These are phyloP conservation scores for Irineochytrium annulatum DNA, from an alignment of 192 early-diverging fungal species.

Conservation along the genomic window DNA sequence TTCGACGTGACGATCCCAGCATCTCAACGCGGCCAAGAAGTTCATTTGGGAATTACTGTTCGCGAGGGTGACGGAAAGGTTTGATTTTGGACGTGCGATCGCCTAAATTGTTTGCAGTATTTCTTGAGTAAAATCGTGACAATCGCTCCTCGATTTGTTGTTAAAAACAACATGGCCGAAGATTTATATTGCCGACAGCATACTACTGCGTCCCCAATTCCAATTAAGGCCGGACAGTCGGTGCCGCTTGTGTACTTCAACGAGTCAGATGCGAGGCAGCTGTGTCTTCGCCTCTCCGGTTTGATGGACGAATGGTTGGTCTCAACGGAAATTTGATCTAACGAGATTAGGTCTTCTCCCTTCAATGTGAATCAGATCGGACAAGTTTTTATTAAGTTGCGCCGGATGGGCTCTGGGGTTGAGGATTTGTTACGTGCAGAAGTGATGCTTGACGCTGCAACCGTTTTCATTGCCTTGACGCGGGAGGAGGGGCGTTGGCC, in stretches of 20 bases:
- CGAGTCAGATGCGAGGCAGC: conserved; percentile 51
- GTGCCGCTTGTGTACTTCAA: conserved; percentile 67
- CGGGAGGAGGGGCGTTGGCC: conserved; percentile 83
- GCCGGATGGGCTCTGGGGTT: conserved; percentile 49
- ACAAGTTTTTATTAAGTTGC: conserved; percentile 72
- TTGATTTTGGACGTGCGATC: conserved; percentile 17
- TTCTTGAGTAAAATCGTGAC: conserved; percentile 82
- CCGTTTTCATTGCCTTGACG: conserved; percentile 80
- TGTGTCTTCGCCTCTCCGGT: conserved; percentile 65
- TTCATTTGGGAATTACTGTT: conserved; percentile 79
- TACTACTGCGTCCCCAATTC: conserved; percentile 46
- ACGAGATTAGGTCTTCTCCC: conserved; percentile 43
- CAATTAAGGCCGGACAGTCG: conserved; percentile 48
- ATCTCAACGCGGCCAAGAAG: conserved; percentile 43
- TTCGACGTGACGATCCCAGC: conserved; percentile 72
- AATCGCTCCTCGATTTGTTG: conserved; percentile 82
- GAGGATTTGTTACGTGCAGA: conserved; percentile 76
- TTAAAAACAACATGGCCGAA: conserved; percentile 75
- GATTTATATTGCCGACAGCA: conserved; percentile 71
- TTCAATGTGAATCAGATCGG: conserved; percentile 88
- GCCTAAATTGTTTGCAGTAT: conserved; percentile 19
- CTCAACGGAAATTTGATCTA: neutral
- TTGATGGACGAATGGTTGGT: conserved; percentile 66
- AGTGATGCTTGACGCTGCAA: conserved; percentile 82
- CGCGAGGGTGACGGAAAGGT: conserved; percentile 85